These are phyloP conservation scores for Diutina rugosa DNA, from an alignment of 1,139 yeast genomes.

Conservation along the genomic window DNA sequence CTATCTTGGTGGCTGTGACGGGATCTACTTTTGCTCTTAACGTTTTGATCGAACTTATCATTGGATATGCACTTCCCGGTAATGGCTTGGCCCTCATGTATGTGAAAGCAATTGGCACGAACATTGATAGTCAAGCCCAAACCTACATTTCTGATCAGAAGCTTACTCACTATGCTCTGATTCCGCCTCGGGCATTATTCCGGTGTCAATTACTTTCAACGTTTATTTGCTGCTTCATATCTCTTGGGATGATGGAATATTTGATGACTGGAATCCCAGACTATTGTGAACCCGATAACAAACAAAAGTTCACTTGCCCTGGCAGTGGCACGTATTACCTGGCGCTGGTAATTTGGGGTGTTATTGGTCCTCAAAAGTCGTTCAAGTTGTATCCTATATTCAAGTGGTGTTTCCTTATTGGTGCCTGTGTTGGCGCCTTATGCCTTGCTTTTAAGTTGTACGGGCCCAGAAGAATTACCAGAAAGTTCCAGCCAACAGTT, in stretches of 20 bases:
- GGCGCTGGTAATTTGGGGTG: constrained; percentile 48
- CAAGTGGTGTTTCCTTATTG: constrained; percentile 44
- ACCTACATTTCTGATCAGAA: constrained; percentile 43
- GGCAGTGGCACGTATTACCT: constrained; percentile 31
- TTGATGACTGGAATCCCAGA: constrained; percentile 21
- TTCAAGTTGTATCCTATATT: constrained; percentile 13
- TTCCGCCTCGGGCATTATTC: constrained; percentile 52
- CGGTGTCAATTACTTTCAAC: constrained; percentile 41
- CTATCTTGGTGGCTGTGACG: constrained; percentile 36
- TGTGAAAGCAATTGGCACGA: constrained; percentile 44
- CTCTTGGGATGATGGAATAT: constrained; percentile 43
- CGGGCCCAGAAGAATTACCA: constrained; percentile 6
- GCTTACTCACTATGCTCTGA: constrained; percentile 44
- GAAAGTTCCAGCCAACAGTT: constrained; percentile 33
- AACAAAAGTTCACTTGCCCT: constrained; percentile 35
- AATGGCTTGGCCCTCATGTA: constrained; percentile 48
- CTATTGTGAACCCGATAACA: constrained; percentile 31
- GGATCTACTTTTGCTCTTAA: constrained; percentile 42
- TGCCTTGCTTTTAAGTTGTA: constrained; percentile 41
- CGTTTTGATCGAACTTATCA: constrained; percentile 45
- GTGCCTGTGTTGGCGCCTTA: constrained; percentile 57
- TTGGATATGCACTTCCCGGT: constrained; percentile 54
- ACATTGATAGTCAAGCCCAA: constrained; percentile 51
- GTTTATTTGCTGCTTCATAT: constrained; percentile 30
- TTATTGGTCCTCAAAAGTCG: constrained; percentile 42